Evolutionary conservation across 2,329 filamentous ascomycete species (phyloP).

Genomic region (Phialophora macrospora): DNA sequence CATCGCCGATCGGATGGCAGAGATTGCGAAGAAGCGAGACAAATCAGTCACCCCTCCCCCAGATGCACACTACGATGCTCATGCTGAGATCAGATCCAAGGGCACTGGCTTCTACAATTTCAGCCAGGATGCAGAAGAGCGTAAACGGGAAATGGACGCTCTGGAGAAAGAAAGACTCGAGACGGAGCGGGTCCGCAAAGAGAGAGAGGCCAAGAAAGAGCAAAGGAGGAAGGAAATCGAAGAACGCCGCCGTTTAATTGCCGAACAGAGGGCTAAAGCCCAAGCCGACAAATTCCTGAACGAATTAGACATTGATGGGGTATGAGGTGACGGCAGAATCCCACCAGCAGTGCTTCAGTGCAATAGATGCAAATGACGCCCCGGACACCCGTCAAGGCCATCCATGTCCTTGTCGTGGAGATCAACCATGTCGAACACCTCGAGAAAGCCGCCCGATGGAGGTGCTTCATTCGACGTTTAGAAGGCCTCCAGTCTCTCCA

Average conservation of each 20-base stretch:
- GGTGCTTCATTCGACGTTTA: not conserved
- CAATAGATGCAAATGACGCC: not conserved
- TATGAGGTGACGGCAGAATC: conserved; percentile 14
- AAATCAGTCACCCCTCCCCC: conserved; percentile 78
- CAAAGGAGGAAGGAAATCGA: conserved; percentile 68
- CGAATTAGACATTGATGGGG: conserved; percentile 43
- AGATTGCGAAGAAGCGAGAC: conserved; percentile 77
- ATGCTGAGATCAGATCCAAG: conserved; percentile 80
- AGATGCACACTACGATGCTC: conserved; percentile 82
- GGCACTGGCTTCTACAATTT: conserved; percentile 94
- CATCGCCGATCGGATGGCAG: conserved; percentile 71
- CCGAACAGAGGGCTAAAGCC: conserved; percentile 64
- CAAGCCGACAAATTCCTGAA: conserved; percentile 76
- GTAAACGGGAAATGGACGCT: conserved; percentile 74
- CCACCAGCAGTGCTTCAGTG: not conserved
- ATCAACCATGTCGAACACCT: not conserved
- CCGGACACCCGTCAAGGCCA: not conserved
- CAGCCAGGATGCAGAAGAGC: conserved; percentile 71
- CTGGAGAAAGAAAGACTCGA: conserved; percentile 69
- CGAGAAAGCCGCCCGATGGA: not conserved
- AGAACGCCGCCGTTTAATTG: conserved; percentile 55
- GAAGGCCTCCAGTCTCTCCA: not conserved
- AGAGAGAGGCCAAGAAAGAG: conserved; percentile 62
- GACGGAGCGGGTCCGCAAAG: conserved; percentile 68
- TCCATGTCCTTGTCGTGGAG: not conserved